A percentile compares a stretch with the other conserved stretches of the same genome.
These are phyloP conservation scores for Tylopilus vinaceipallidus DNA, from an alignment of 768 basidiomycete genomes.

Conservation along the genomic window DNA sequence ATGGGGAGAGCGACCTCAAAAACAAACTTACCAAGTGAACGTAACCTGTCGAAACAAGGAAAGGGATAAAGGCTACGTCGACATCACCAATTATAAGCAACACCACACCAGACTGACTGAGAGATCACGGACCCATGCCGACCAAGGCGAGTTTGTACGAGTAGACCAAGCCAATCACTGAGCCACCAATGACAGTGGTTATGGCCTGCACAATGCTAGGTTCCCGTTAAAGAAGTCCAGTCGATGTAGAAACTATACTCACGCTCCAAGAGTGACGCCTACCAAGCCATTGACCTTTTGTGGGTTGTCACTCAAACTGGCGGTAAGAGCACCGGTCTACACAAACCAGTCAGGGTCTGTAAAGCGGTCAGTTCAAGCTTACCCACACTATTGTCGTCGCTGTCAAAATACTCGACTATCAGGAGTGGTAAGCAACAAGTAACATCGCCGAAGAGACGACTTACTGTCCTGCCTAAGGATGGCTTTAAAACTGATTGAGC, in stretches of 20 bases:
- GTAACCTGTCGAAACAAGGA: slow-evolving; percentile 73
- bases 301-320: slow-evolving; percentile 78
- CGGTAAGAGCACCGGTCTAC: slow-evolving; percentile 78
- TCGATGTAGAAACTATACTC: slow-evolving; percentile 24
- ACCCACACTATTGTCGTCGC: slow-evolving; percentile 73
- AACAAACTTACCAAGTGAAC: slow-evolving; percentile 64
- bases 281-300: slow-evolving; percentile 88
- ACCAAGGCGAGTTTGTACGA: slow-evolving; percentile 81
- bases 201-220: slow-evolving; percentile 72
- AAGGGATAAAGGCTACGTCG: slow-evolving; percentile 56
- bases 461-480: slow-evolving; percentile 85
- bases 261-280: slow-evolving; percentile 83
- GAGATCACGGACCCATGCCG: slow-evolving; percentile 45
- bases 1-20: background rate
- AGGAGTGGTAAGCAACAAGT: background rate
- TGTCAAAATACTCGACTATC: slow-evolving; percentile 83
- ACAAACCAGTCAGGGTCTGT: background rate
- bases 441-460: slow-evolving; percentile 8
- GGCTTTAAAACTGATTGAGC: slow-evolving; percentile 70
- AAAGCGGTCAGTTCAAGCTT: background rate
- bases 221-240: slow-evolving; percentile 1
- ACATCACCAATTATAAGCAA: background rate
- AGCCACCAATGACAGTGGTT: slow-evolving; percentile 69
- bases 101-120: background rate
- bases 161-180: slow-evolving; percentile 73